Evolutionary conservation across 148 eudicot genomes (phyloP).

Genomic region (Chenopodium berlandieri): DNA sequence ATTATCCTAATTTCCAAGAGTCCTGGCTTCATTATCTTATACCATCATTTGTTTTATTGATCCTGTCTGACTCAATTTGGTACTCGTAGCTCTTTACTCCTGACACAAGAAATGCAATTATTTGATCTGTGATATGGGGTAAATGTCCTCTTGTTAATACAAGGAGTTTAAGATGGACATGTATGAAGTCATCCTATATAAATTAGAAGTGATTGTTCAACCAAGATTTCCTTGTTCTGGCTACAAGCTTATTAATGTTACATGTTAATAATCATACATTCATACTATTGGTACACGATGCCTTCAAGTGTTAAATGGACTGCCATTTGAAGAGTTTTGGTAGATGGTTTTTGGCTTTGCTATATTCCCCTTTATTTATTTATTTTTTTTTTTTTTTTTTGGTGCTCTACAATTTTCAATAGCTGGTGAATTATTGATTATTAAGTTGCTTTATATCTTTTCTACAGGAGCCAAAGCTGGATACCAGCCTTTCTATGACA

Average conservation of each 20-base stretch:
- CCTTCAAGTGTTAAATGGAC: not conserved
- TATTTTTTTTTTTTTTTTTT: not conserved
- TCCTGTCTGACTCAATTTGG: not conserved
- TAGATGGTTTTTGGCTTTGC: not conserved
- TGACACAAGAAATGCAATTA: not conserved
- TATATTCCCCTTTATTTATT: not conserved
- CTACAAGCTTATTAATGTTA: not conserved
- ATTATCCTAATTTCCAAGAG: not conserved
- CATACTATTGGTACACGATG: not conserved
- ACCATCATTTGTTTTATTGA: not conserved
- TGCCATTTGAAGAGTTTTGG: not conserved
- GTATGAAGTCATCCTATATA: not conserved
- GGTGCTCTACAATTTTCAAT: not conserved
- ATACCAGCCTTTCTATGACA: conserved; percentile 28
- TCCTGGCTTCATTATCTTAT: not conserved
- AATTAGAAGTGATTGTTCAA: not conserved
- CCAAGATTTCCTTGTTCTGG: not conserved
- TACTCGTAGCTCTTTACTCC: not conserved
- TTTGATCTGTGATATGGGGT: not conserved
- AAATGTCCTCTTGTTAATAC: not conserved
- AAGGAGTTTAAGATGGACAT: not conserved
- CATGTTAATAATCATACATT: not conserved
- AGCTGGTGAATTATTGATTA: not conserved
- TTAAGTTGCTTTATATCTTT: not conserved
- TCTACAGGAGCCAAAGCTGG: conserved; percentile 42